A percentile compares a stretch with the other conserved stretches of the same genome.
These are phyloP conservation scores for Erodium texanum DNA, from an alignment of 441 rosid species.

Conservation along the genomic window DNA sequence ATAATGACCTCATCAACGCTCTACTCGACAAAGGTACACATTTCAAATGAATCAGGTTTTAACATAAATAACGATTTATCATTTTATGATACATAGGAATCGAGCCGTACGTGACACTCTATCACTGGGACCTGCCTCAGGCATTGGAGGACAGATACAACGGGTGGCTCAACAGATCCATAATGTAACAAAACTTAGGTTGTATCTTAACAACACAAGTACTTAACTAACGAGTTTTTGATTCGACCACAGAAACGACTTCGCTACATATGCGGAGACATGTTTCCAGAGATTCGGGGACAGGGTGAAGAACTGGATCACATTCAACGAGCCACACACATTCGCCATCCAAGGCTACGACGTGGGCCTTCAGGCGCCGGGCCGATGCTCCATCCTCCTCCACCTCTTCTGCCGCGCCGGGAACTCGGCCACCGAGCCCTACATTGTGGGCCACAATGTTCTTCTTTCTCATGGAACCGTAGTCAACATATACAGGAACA, in stretches of 20 bases:
- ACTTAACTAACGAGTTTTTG: neutral
- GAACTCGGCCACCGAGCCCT: slow-evolving; percentile 65
- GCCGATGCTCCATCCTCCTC: slow-evolving; percentile 46
- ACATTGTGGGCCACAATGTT: slow-evolving; percentile 56
- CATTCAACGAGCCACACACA: slow-evolving; percentile 63
- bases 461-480: slow-evolving; percentile 48
- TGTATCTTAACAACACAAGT: neutral
- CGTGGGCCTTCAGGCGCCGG: slow-evolving; percentile 54
- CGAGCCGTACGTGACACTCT: slow-evolving; percentile 59
- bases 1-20: slow-evolving; percentile 54
- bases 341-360: slow-evolving; percentile 57
- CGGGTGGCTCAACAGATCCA: slow-evolving; percentile 54
- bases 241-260: slow-evolving; percentile 39
- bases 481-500: slow-evolving; percentile 38
- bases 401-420: slow-evolving; percentile 41
- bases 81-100: slow-evolving; percentile 31
- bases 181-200: slow-evolving; percentile 31
- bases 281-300: slow-evolving; percentile 67
- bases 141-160: slow-evolving; percentile 48
- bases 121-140: slow-evolving; percentile 78
- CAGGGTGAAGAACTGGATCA: slow-evolving; percentile 63
- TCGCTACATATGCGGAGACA: slow-evolving; percentile 44
- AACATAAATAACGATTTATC: no score
- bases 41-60: no score
- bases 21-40: slow-evolving; percentile 49